phyloP scores from a whole-genome alignment of 495 filamentous ascomycete species.

The Ramalina peruviana region DNA sequence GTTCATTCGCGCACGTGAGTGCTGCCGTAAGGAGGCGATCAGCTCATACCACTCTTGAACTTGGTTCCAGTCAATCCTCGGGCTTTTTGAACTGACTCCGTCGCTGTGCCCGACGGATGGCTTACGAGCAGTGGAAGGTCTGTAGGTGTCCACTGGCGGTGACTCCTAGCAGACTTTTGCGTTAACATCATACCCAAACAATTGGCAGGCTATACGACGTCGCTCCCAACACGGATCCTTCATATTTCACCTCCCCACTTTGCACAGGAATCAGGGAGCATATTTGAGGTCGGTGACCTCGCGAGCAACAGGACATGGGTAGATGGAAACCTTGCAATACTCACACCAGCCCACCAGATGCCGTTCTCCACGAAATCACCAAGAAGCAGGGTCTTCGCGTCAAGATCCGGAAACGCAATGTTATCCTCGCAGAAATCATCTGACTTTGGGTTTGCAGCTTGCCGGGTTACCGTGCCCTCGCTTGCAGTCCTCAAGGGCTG shows the following conservation, averaged over 20 bases:
- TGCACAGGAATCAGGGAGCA: background rate
- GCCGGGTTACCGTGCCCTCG: slow-evolving; percentile 22
- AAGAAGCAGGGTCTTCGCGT: slow-evolving; percentile 66
- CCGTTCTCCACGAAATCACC: slow-evolving; percentile 75
- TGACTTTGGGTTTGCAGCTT: slow-evolving; percentile 13
- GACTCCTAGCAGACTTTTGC: background rate
- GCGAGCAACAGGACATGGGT: slow-evolving; percentile 19
- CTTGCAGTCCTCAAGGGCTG: slow-evolving; percentile 24
- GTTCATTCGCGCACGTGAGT: background rate
- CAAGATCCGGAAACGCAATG: slow-evolving; percentile 38
- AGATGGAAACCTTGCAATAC: slow-evolving; percentile 20
- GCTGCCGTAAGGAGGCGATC: slow-evolving; percentile 49
- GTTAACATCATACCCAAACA: too few species aligned
- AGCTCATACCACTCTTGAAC: slow-evolving; percentile 62
- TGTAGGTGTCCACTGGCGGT: background rate
- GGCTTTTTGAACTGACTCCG: slow-evolving; percentile 45
- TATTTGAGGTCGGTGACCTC: slow-evolving; percentile 14
- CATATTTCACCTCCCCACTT: slow-evolving; percentile 1
- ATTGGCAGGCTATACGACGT: too few species aligned
- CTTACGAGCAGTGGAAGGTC: slow-evolving; percentile 9
- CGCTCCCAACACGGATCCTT: background rate
- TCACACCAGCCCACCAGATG: slow-evolving; percentile 60
- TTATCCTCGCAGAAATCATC: slow-evolving; percentile 17
- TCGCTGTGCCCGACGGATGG: slow-evolving; percentile 14
- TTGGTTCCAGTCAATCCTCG: slow-evolving; percentile 63